These are phyloP conservation scores for Podila horticola DNA, from an alignment of 192 early-diverging fungal species.

Conservation along the genomic window DNA sequence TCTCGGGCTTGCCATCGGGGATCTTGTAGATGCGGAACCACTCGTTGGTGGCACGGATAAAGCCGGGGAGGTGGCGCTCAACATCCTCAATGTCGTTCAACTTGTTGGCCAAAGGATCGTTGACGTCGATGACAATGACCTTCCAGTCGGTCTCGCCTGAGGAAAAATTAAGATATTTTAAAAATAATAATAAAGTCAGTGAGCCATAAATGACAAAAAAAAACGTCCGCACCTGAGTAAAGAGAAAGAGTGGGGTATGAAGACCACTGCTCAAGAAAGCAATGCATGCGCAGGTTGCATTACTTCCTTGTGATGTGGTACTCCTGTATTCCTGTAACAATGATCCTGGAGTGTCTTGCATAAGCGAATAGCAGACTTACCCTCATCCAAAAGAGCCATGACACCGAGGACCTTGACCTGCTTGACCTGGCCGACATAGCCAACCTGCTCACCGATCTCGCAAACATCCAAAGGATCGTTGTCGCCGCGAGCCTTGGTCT, in stretches of 20 bases:
- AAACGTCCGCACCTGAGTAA: too few relatives aligned
- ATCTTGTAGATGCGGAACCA: slow-evolving; percentile 99
- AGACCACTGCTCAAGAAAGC: too few relatives aligned
- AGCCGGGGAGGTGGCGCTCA: slow-evolving; percentile 95
- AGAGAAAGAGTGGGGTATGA: too few relatives aligned
- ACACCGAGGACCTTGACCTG: slow-evolving; percentile 99
- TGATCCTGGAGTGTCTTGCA: too few relatives aligned
- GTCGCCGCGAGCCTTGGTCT: slow-evolving; percentile 97
- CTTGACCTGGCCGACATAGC: slow-evolving; percentile 94
- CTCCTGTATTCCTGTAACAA: too few relatives aligned
- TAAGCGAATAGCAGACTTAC: slow-evolving; percentile 42
- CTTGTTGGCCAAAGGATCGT: slow-evolving; percentile 96
- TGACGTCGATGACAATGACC: slow-evolving; percentile 97
- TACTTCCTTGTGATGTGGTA: too few relatives aligned
- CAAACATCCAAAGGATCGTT: slow-evolving; percentile 98
- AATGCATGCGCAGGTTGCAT: too few relatives aligned
- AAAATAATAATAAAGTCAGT: too few relatives aligned
- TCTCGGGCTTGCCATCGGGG: slow-evolving; percentile 99
- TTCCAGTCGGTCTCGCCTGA: slow-evolving; percentile 98
- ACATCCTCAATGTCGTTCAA: slow-evolving; percentile 99
- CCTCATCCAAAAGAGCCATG: slow-evolving; percentile 99
- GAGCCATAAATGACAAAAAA: too few relatives aligned
- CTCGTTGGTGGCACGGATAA: slow-evolving; percentile 96
- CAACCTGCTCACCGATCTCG: slow-evolving; percentile 98
- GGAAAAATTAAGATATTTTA: not conserved